Conservation (phyloP, 345 rosid genomes). For the Salix exigua region DNA sequence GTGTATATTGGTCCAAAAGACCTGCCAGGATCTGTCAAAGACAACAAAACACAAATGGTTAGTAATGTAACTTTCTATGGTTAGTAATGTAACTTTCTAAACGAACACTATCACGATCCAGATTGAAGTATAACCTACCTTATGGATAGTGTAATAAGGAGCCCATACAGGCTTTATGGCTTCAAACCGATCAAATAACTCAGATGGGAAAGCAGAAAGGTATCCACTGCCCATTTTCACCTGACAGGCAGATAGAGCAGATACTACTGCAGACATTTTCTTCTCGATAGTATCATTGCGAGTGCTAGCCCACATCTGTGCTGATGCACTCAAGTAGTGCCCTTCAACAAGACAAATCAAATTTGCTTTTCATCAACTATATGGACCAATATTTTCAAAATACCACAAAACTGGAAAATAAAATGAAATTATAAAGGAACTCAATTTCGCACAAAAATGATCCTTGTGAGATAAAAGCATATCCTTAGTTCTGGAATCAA, state of each 20-base stretch:
- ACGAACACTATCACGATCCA: not conserved
- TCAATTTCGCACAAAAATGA: not conserved
- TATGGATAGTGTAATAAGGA: constrained; percentile 95
- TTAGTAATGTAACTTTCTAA: not conserved
- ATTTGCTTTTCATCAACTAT: not conserved
- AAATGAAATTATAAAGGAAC: not conserved
- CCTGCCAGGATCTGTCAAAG: constrained; percentile 77
- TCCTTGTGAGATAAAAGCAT: too few relatives aligned
- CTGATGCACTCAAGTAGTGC: constrained; percentile 90
- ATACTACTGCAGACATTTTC: constrained; percentile 69
- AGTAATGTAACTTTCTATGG: not conserved
- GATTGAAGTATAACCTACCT: constrained; percentile 36
- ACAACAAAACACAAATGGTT: constrained; percentile 8
- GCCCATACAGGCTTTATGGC: constrained; percentile 89
- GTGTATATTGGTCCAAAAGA: constrained; percentile 70
- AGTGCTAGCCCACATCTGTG: constrained; percentile 94
- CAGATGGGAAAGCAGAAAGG: constrained; percentile 91
- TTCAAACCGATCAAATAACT: constrained; percentile 75
- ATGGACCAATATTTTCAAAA: not conserved
- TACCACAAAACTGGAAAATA: not conserved
- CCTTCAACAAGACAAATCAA: constrained; percentile 46
- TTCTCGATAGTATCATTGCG: constrained; percentile 55
- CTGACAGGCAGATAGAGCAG: constrained; percentile 69
- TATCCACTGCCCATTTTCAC: constrained; percentile 69
- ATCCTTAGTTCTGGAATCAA: too few relatives aligned